phyloP scores from a whole-genome alignment of 352 stramenopile species.

The Globisporangium echinulatum region DNA sequence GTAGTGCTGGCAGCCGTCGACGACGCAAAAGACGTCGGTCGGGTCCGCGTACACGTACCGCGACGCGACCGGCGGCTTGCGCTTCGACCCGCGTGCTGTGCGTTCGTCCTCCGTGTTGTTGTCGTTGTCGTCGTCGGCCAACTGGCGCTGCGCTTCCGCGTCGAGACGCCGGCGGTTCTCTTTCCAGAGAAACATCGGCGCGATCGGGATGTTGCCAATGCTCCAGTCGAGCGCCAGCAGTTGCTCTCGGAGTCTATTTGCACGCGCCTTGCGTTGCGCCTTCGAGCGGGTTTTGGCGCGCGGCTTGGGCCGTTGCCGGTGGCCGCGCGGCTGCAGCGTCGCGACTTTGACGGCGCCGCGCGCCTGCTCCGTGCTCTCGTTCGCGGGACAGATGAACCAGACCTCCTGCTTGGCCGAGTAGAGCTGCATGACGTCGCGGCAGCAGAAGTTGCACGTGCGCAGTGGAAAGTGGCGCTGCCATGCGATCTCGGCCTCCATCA shows the following conservation, averaged over 20 bases:
- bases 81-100: not conserved
- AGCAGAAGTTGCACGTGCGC: slow-evolving; percentile 46
- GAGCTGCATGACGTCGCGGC: slow-evolving; percentile 34
- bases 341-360: slow-evolving; percentile 25
- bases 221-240: slow-evolving; percentile 56
- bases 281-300: slow-evolving; percentile 15
- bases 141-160: slow-evolving; percentile 24
- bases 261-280: slow-evolving; percentile 16
- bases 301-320: not conserved
- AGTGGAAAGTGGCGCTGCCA: slow-evolving; percentile 40
- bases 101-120: slow-evolving; percentile 7
- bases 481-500: slow-evolving; percentile 38
- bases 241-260: slow-evolving; percentile 37
- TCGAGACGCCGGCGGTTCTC: slow-evolving; percentile 48
- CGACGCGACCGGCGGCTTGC: not conserved
- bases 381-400: slow-evolving; percentile 50
- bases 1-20: slow-evolving; percentile 34
- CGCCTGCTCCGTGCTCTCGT: slow-evolving; percentile 10
- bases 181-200: slow-evolving; percentile 51
- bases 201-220: slow-evolving; percentile 42
- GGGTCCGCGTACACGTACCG: slow-evolving; percentile 26
- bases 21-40: slow-evolving; percentile 36
- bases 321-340: not conserved
- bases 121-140: slow-evolving; percentile 1
- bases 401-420: slow-evolving; percentile 39